Percentiles rank a stretch among this genome's conserved stretches.
Evolutionary conservation across 2,329 filamentous ascomycete genomes (phyloP).

Genomic region (Paraconiothyrium sp.): DNA sequence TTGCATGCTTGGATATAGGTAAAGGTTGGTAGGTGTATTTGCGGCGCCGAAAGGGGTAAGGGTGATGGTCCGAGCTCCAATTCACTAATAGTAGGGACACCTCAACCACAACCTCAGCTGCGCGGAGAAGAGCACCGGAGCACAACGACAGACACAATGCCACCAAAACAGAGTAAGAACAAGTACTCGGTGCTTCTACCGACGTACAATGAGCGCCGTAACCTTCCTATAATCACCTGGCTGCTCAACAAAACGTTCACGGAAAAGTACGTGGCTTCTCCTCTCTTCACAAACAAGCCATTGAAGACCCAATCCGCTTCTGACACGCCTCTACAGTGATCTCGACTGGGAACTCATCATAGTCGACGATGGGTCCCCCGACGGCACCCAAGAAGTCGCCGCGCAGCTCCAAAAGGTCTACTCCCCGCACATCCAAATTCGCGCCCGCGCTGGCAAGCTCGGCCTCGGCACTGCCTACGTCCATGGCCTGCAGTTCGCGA

Average conservation of each 20-base stretch:
- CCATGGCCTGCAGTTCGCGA: conserved; percentile 88
- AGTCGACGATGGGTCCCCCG: conserved; percentile 96
- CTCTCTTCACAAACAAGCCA: background rate
- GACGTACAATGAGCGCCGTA: conserved; percentile 97
- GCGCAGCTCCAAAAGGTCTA: conserved; percentile 90
- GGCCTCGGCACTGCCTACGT: conserved; percentile 98
- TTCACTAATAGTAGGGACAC: conserved; percentile 15
- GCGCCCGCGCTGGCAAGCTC: conserved; percentile 91
- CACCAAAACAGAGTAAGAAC: conserved; percentile 61
- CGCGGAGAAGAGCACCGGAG: conserved; percentile 39
- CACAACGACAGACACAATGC: conserved; percentile 36
- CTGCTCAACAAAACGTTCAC: conserved; percentile 92
- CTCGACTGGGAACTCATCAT: conserved; percentile 98
- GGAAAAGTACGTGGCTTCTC: conserved; percentile 71
- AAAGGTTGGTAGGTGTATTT: conserved; percentile 16
- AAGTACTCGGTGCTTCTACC: conserved; percentile 98
- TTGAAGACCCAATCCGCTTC: background rate
- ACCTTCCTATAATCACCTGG: conserved; percentile 96
- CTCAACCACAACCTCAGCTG: conserved; percentile 24
- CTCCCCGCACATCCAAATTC: conserved; percentile 78
- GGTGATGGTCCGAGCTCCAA: conserved; percentile 17
- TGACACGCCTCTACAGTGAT: conserved; percentile 65
- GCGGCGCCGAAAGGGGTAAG: conserved; percentile 25
- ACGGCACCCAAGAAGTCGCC: conserved; percentile 91
- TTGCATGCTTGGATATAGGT: conserved; percentile 17